Evolutionary conservation across 768 basidiomycete genomes (phyloP).

Genomic region (Phaeolepiota aurea): DNA sequence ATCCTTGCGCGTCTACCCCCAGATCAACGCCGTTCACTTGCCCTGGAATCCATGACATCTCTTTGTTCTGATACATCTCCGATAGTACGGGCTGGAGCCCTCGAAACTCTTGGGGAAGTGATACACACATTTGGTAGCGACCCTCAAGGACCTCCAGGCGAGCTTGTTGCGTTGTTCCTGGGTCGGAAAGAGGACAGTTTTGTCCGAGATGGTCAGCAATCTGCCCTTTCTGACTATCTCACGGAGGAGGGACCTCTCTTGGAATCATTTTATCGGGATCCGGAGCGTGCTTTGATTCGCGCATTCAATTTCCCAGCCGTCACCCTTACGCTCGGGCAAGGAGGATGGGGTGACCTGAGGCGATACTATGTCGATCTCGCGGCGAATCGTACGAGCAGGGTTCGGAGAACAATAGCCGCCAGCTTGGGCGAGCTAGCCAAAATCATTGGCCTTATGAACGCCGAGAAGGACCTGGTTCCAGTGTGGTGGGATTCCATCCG

Average conservation of each 20-base stretch:
- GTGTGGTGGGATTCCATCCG: constrained; percentile 61
- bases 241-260: constrained; percentile 11
- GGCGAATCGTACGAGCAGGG: constrained; percentile 47
- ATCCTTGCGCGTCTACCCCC: constrained; percentile 60
- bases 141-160: constrained; percentile 58
- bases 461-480: constrained; percentile 58
- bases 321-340: constrained; percentile 67
- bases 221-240: background rate
- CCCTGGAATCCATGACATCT: constrained; percentile 53
- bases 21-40: constrained; percentile 49
- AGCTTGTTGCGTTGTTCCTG: constrained; percentile 72
- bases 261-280: constrained; percentile 51
- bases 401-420: constrained; percentile 77
- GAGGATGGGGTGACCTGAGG: constrained; percentile 69
- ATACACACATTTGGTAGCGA: constrained; percentile 71
- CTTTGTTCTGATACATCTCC: constrained; percentile 57
- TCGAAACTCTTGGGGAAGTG: constrained; percentile 87
- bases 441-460: constrained; percentile 67
- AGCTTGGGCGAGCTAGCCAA: constrained; percentile 85
- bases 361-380: constrained; percentile 61
- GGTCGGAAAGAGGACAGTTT: constrained; percentile 42
- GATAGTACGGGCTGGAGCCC: constrained; percentile 67
- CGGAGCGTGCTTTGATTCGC: constrained; percentile 67
- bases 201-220: constrained; percentile 28
- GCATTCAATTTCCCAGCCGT: constrained; percentile 93